These are phyloP conservation scores for Lipomyces yamadae DNA, from an alignment of 805 yeast species.

Conservation along the genomic window DNA sequence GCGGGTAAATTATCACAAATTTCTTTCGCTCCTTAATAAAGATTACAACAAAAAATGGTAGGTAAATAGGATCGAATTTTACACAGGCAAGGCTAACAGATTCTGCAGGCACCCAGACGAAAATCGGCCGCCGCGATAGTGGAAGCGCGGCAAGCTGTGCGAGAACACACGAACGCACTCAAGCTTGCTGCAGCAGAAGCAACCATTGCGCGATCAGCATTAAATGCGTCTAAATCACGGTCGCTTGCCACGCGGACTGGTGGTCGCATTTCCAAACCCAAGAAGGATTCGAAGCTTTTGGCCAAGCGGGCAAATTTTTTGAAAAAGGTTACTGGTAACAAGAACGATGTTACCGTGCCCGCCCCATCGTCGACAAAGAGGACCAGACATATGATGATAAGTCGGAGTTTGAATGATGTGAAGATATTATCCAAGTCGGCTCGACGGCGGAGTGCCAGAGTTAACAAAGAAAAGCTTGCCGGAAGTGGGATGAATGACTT, in stretches of 20 bases:
- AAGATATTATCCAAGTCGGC: constrained; percentile 29
- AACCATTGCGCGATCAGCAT: constrained; percentile 18
- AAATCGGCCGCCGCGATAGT: constrained; percentile 27
- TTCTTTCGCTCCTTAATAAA: background rate
- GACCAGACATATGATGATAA: background rate
- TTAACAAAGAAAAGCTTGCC: constrained; percentile 25
- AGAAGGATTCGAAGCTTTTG: constrained; percentile 11
- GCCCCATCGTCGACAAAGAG: constrained; percentile 1
- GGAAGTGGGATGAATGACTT: constrained; percentile 26
- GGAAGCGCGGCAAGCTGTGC: constrained; percentile 32
- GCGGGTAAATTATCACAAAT: too few species aligned
- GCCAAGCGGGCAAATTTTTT: constrained; percentile 1
- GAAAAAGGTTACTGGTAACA: constrained; percentile 2
- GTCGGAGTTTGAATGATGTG: background rate
- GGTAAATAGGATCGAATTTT: too few species aligned
- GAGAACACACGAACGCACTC: constrained; percentile 31
- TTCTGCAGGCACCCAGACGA: constrained; percentile 31
- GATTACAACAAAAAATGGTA: background rate
- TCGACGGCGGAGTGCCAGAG: constrained; percentile 17
- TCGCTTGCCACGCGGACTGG: constrained; percentile 13
- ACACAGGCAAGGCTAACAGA: too few species aligned
- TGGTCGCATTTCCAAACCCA: constrained; percentile 1
- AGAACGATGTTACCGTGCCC: background rate
- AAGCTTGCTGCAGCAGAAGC: constrained; percentile 31
- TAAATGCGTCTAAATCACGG: constrained; percentile 9